phyloP scores from a whole-genome alignment of 2,329 filamentous ascomycete species.

The Sarocladium brachiariae region DNA sequence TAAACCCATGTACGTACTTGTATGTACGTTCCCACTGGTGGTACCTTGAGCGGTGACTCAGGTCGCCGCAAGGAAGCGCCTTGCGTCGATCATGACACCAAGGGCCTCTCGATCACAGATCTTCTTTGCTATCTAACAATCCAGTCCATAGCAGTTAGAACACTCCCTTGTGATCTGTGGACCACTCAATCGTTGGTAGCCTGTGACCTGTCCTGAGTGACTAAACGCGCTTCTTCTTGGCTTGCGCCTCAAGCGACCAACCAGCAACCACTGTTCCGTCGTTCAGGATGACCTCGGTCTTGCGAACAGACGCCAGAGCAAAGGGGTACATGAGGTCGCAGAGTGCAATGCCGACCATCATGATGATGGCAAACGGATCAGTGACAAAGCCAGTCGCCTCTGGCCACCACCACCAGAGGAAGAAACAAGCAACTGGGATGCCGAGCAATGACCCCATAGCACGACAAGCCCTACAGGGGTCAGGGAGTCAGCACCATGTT shows the following conservation, averaged over 20 bases:
- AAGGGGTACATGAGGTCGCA: conserved; percentile 40
- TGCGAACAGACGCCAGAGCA: conserved; percentile 31
- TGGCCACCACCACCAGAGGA: conserved; percentile 45
- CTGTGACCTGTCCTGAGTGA: no score
- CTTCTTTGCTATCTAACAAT: no score
- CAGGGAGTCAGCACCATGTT: no score
- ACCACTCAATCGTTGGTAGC: no score
- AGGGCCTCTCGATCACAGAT: no score
- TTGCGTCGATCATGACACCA: no score
- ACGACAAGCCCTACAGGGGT: conserved; percentile 32
- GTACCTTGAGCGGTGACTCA: no score
- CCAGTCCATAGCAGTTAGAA: no score
- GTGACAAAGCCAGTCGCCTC: conserved; percentile 42
- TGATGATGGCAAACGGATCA: conserved; percentile 34
- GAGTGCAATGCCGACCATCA: conserved; percentile 31
- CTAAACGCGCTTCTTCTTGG: conserved; percentile 1
- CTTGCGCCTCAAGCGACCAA: conserved; percentile 3
- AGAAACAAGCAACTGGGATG: conserved; percentile 28
- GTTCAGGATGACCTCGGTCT: conserved; percentile 29
- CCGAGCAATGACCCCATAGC: conserved; percentile 35
- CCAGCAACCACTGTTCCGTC: conserved; percentile 29
- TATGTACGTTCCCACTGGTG: no score
- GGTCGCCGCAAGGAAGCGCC: no score
- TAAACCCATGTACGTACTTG: no score
- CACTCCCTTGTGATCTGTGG: no score